phyloP scores from a whole-genome alignment of 371 early-diverging fungal genomes.

The Zychaea mexicana region DNA sequence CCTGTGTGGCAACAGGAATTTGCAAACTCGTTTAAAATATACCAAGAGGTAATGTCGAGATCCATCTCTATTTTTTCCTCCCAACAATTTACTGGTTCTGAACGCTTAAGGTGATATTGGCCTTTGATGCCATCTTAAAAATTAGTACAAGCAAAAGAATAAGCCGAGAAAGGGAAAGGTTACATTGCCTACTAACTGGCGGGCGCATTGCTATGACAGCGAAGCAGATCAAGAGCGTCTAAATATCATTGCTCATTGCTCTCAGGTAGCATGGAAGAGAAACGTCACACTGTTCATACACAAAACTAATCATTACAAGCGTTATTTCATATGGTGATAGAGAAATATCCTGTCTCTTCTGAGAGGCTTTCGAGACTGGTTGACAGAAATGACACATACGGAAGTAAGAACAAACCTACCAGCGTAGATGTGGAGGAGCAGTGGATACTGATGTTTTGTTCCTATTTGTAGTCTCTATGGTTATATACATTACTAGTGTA shows the following conservation, averaged over 20 bases:
- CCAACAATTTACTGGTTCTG: too few species aligned
- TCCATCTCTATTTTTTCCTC: background rate
- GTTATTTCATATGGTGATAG: background rate
- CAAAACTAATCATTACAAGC: background rate
- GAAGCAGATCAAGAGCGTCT: background rate
- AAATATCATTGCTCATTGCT: background rate
- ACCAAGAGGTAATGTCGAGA: slow-evolving; percentile 30
- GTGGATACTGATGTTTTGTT: background rate
- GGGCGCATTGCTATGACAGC: slow-evolving; percentile 12
- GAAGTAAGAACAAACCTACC: background rate
- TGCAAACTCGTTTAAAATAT: slow-evolving; percentile 22
- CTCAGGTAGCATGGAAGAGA: too few species aligned
- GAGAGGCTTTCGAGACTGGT: slow-evolving; percentile 31
- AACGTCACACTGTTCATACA: slow-evolving; percentile 21
- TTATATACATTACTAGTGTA: slow-evolving; percentile 35
- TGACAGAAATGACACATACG: slow-evolving; percentile 15
- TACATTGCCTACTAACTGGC: slow-evolving; percentile 11
- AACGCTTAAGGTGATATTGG: too few species aligned
- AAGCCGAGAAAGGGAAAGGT: slow-evolving; percentile 1
- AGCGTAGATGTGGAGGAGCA: background rate
- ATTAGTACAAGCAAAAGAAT: slow-evolving; percentile 17
- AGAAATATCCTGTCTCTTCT: slow-evolving; percentile 20
- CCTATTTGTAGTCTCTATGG: slow-evolving; percentile 40
- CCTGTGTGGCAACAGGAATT: slow-evolving; percentile 34
- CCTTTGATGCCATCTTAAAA: background rate